Evolutionary conservation across 768 basidiomycete species (phyloP).

Genomic region (Hirschioporus abietinus): DNA sequence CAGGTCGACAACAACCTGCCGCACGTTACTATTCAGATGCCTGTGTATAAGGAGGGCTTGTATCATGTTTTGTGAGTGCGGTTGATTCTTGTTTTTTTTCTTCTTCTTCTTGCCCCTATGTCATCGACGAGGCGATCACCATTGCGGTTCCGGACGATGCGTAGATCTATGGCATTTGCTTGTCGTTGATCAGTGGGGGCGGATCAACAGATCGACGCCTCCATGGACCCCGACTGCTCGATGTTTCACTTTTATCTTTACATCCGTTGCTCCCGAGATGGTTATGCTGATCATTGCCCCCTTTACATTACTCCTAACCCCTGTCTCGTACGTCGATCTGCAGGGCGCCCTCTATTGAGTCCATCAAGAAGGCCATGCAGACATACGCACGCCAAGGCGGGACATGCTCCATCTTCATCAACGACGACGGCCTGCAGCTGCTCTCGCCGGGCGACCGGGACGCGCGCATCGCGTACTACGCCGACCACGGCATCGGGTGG

Average conservation of each 20-base stretch:
- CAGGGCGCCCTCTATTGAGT: conserved; percentile 44
- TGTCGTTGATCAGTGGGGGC: background rate
- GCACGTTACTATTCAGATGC: conserved; percentile 51
- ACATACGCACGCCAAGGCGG: conserved; percentile 66
- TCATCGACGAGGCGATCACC: too few species aligned
- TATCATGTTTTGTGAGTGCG: conserved; percentile 42
- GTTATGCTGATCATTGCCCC: background rate
- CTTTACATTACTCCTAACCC: background rate
- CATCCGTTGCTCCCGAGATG: background rate
- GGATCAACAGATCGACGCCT: background rate
- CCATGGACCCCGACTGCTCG: too few species aligned
- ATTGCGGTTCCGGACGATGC: too few species aligned
- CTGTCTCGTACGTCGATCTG: background rate
- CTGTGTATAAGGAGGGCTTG: conserved; percentile 53
- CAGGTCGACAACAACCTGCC: conserved; percentile 39
- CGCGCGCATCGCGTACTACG: conserved; percentile 47
- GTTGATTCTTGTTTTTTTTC: conserved; percentile 6
- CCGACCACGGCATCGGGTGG: conserved; percentile 53
- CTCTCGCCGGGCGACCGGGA: conserved; percentile 41
- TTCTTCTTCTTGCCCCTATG: too few species aligned
- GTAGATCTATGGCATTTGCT: background rate
- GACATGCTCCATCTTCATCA: conserved; percentile 50
- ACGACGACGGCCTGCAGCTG: conserved; percentile 51
- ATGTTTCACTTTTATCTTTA: background rate
- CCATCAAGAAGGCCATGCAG: conserved; percentile 55